Evolutionary conservation across 768 basidiomycete genomes (phyloP).

Genomic region (Kwoniella sp.): DNA sequence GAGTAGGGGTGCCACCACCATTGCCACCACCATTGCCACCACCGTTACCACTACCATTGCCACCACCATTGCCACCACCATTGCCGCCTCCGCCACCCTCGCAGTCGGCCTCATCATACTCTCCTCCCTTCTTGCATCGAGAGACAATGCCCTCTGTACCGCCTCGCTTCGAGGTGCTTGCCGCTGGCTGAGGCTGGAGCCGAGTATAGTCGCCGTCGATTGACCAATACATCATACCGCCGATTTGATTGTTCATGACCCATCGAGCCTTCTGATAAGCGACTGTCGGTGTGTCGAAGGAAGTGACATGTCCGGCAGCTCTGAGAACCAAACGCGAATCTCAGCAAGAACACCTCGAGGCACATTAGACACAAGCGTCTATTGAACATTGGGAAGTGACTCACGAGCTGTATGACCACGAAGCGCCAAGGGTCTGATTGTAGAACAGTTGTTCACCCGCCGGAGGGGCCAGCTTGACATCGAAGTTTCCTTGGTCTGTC

Average conservation of each 20-base stretch:
- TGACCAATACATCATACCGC: conserved; percentile 26
- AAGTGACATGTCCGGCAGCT: conserved; percentile 7
- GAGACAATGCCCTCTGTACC: not conserved
- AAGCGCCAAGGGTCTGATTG: conserved; percentile 15
- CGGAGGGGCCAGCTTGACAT: conserved; percentile 8
- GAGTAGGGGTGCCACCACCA: not conserved
- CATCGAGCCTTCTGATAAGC: conserved; percentile 16
- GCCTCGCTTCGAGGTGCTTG: not conserved
- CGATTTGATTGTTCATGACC: conserved; percentile 17
- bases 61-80: not conserved
- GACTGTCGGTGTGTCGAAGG: conserved; percentile 17
- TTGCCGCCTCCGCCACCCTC: not conserved
- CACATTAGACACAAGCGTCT: no score
- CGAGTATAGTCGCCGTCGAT: conserved; percentile 16
- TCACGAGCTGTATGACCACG: conserved; percentile 21
- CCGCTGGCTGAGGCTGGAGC: conserved; percentile 4
- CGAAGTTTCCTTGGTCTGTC: conserved; percentile 7
- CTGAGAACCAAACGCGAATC: not conserved
- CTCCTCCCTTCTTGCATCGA: conserved; percentile 4
- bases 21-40: not conserved
- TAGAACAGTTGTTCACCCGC: conserved; percentile 12
- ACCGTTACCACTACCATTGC: not conserved
- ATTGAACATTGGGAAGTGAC: no score
- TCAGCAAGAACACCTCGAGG: not conserved
- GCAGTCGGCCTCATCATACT: not conserved